Conservation (phyloP, 768 basidiomycete genomes). For the Suillus spraguei region DNA sequence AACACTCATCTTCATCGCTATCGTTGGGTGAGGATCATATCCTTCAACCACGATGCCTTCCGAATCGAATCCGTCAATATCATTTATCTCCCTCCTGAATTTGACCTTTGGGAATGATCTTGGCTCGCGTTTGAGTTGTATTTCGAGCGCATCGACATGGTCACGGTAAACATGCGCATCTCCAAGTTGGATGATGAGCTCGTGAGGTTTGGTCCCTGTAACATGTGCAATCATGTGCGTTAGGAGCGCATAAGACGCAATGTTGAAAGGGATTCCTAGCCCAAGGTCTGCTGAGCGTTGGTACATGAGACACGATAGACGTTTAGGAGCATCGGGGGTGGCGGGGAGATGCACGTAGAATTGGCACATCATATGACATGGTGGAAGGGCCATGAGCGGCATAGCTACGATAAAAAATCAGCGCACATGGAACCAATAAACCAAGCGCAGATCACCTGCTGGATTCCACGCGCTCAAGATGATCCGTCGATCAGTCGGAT, state of each 20-base stretch:
- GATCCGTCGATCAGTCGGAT: constrained; percentile 92
- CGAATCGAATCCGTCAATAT: constrained; percentile 80
- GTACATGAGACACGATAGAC: constrained; percentile 94
- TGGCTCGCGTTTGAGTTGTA: constrained; percentile 80
- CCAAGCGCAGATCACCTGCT: constrained; percentile 59
- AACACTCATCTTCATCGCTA: constrained; percentile 97
- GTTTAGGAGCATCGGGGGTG: constrained; percentile 50
- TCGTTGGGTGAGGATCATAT: constrained; percentile 80
- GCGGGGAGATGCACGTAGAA: constrained; percentile 95
- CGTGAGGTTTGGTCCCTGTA: constrained; percentile 83
- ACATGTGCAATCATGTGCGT: constrained; percentile 98
- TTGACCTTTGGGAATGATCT: constrained; percentile 79
- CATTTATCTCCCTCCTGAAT: constrained; percentile 66
- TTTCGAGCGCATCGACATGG: constrained; percentile 84
- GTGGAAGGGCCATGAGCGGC: constrained; percentile 92
- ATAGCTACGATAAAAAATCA: constrained; percentile 60
- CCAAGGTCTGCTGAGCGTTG: constrained; percentile 97
- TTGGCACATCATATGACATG: constrained; percentile 98
- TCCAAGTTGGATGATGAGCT: constrained; percentile 94
- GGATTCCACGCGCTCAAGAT: constrained; percentile 99
- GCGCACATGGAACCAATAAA: not conserved
- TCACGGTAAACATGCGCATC: constrained; percentile 97
- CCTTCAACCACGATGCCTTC: constrained; percentile 88
- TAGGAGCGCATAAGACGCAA: constrained; percentile 96
- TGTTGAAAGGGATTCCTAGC: constrained; percentile 98